Conservation (phyloP, 257 asterid genomes). For the Jasminum sambac region DNA sequence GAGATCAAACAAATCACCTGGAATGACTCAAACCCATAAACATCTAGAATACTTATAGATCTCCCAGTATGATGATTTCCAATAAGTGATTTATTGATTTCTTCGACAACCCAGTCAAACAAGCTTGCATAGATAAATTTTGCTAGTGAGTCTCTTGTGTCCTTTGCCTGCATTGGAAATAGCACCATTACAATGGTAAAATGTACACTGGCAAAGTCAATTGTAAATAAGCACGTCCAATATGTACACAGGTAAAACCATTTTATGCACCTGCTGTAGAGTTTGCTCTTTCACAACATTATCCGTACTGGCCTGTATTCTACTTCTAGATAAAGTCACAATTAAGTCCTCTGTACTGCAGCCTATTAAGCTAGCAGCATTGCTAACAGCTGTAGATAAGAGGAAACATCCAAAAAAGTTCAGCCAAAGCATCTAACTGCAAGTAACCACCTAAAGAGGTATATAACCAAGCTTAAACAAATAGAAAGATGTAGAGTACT, state of each 20-base stretch:
- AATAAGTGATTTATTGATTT: slow-evolving; percentile 66
- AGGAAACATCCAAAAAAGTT: slow-evolving; percentile 19
- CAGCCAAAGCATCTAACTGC: slow-evolving; percentile 22
- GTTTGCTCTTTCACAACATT: slow-evolving; percentile 56
- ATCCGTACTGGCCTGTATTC: slow-evolving; percentile 72
- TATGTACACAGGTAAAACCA: background rate
- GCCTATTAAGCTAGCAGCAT: slow-evolving; percentile 83
- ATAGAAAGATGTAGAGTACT: background rate
- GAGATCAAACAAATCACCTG: slow-evolving; percentile 48
- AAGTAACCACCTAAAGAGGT: slow-evolving; percentile 9
- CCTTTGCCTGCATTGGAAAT: slow-evolving; percentile 55
- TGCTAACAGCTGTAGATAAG: slow-evolving; percentile 62
- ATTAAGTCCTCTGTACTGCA: slow-evolving; percentile 69
- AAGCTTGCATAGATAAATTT: slow-evolving; percentile 69
- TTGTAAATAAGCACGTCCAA: background rate
- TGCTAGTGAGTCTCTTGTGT: slow-evolving; percentile 82
- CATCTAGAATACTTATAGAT: slow-evolving; percentile 79
- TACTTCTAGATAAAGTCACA: slow-evolving; percentile 61
- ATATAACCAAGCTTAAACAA: slow-evolving; percentile 3
- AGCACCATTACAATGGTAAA: background rate
- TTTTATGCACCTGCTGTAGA: slow-evolving; percentile 63
- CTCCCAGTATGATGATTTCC: slow-evolving; percentile 51
- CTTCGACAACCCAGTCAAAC: slow-evolving; percentile 91
- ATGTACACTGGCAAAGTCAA: background rate
- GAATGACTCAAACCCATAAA: slow-evolving; percentile 83